A percentile compares a stretch with the other conserved stretches of the same genome.
Conservation (phyloP, 1,284 basidiomycete species). For the Moniliophthora roreri region DNA sequence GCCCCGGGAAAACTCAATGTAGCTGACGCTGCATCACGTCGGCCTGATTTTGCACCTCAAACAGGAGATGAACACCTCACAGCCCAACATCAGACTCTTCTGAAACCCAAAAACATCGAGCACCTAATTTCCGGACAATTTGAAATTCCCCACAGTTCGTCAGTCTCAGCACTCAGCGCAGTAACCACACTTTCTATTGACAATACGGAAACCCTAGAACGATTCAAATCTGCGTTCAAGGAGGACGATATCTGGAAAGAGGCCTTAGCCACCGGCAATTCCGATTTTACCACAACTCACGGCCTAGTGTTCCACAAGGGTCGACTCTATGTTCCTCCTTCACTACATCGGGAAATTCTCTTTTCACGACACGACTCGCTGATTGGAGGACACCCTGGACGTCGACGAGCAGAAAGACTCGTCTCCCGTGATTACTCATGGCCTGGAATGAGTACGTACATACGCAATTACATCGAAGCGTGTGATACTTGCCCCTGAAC, state of each 20-base stretch:
- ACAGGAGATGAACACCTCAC: not conserved
- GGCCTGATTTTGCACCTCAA: not conserved
- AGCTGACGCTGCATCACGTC: constrained; percentile 29
- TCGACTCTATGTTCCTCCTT: too few relatives aligned
- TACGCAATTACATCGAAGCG: too few relatives aligned
- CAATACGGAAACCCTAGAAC: not conserved
- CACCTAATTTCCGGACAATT: not conserved
- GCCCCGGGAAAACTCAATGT: constrained; percentile 26
- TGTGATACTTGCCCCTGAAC: too few relatives aligned
- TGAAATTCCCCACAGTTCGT: not conserved
- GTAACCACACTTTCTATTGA: not conserved
- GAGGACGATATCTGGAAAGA: not conserved
- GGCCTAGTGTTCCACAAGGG: too few relatives aligned
- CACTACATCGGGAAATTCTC: too few relatives aligned
- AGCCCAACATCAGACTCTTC: not conserved
- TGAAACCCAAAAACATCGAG: not conserved
- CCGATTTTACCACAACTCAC: not conserved
- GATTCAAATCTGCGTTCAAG: not conserved
- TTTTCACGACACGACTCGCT: too few relatives aligned
- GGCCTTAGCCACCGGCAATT: not conserved
- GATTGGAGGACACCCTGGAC: too few relatives aligned
- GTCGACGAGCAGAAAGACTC: too few relatives aligned
- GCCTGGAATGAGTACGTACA: too few relatives aligned
- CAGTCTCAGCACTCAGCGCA: not conserved
- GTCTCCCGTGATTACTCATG: too few relatives aligned